A percentile compares a stretch with the other conserved stretches of the same genome.
Evolutionary conservation across 2,329 filamentous ascomycete species (phyloP).

Genomic region (Fusarium albidum): DNA sequence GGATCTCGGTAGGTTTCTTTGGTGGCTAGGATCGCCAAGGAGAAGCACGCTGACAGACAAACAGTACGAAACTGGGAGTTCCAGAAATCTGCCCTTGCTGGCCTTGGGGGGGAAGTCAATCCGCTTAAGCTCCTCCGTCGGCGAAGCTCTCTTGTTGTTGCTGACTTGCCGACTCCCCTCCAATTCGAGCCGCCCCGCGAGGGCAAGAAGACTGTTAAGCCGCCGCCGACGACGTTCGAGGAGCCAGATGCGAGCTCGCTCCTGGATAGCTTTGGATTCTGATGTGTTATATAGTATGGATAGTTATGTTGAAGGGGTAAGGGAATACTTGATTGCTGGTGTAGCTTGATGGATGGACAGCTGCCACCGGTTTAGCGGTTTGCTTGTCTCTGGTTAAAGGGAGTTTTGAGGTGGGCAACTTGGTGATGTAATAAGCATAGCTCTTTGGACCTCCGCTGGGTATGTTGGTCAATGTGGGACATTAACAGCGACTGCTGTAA

Average conservation of each 20-base stretch:
- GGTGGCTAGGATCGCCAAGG: neutral
- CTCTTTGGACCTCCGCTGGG: neutral
- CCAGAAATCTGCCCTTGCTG: slow-evolving; percentile 55
- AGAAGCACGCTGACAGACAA: slow-evolving; percentile 23
- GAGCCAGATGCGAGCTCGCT: slow-evolving; percentile 92
- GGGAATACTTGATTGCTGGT: neutral
- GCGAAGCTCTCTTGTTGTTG: slow-evolving; percentile 80
- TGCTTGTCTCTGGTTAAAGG: neutral
- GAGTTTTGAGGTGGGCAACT: slow-evolving; percentile 1
- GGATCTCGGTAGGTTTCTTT: slow-evolving; percentile 70
- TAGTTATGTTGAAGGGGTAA: neutral
- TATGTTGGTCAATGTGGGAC: neutral
- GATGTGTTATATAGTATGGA: neutral
- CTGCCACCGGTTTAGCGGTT: neutral
- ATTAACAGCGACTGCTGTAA: no score
- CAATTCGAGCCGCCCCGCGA: slow-evolving; percentile 51
- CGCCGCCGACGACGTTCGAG: slow-evolving; percentile 80
- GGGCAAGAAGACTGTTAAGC: slow-evolving; percentile 55
- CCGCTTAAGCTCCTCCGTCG: slow-evolving; percentile 74
- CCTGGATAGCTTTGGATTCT: slow-evolving; percentile 94
- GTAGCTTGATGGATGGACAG: neutral
- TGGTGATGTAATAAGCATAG: neutral
- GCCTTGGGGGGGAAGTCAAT: slow-evolving; percentile 62
- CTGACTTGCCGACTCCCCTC: slow-evolving; percentile 67
- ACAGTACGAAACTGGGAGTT: slow-evolving; percentile 84